These are phyloP conservation scores for Isoetes taiwanensis DNA, from an alignment of 75 land plant genomes.

Conservation along the genomic window DNA sequence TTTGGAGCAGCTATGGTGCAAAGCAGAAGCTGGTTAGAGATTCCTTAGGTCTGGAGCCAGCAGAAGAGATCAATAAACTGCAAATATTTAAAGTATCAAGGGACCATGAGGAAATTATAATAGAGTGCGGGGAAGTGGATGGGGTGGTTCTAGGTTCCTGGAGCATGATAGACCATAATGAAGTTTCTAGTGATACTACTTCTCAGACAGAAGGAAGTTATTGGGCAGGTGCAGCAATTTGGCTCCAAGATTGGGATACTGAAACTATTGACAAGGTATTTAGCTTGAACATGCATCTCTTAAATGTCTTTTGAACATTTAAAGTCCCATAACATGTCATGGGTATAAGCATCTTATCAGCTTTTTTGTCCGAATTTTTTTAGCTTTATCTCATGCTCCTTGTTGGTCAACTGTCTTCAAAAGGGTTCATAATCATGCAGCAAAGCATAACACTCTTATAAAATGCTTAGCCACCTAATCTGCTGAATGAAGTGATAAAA, in stretches of 20 bases:
- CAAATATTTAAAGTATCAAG: conserved; percentile 16
- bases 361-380: background rate
- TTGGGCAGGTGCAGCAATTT: conserved; percentile 77
- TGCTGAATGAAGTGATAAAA: too few relatives aligned
- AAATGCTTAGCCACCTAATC: too few relatives aligned
- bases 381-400: background rate
- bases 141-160: conserved; percentile 87
- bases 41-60: conserved; percentile 8
- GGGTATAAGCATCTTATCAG: background rate
- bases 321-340: background rate
- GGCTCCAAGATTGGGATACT: conserved; percentile 83
- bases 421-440: too few relatives aligned
- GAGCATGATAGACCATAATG: conserved; percentile 19
- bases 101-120: conserved; percentile 11
- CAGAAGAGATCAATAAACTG: conserved; percentile 11
- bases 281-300: background rate
- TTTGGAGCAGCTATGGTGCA: conserved; percentile 48
- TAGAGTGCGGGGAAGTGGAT: conserved; percentile 81
- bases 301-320: background rate
- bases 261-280: conserved; percentile 68
- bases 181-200: conserved; percentile 14
- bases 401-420: background rate
- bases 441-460: too few relatives aligned
- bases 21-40: conserved; percentile 20
- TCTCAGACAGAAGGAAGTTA: conserved; percentile 31